Evolutionary conservation across 768 basidiomycete genomes (phyloP).

Genomic region (Podaxis pistillaris): DNA sequence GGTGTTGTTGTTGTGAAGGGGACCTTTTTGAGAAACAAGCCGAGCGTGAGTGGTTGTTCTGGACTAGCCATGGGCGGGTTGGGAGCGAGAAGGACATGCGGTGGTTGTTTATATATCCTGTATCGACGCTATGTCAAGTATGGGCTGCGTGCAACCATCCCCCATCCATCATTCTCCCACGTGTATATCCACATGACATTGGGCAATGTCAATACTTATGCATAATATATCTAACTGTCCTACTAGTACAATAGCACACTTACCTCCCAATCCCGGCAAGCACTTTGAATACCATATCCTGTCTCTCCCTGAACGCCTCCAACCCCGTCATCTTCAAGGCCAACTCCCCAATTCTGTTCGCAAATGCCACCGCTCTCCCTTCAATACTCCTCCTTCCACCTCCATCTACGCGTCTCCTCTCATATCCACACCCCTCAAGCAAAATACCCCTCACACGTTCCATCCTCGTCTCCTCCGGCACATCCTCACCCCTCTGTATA

Average conservation of each 20-base stretch:
- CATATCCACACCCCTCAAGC: conserved; percentile 50
- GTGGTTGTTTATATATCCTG: too few species aligned
- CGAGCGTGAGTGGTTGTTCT: background rate
- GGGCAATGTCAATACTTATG: background rate
- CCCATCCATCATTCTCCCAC: background rate
- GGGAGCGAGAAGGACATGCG: too few species aligned
- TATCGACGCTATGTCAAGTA: too few species aligned
- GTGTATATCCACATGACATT: background rate
- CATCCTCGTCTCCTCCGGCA: conserved; percentile 45
- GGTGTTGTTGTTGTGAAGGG: background rate
- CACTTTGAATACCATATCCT: conserved; percentile 69
- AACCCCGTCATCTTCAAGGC: conserved; percentile 70
- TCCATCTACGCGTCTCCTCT: conserved; percentile 26
- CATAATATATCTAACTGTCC: background rate
- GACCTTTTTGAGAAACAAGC: background rate
- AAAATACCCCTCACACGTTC: conserved; percentile 60
- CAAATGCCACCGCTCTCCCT: conserved; percentile 67
- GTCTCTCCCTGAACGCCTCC: conserved; percentile 69
- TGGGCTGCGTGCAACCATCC: background rate
- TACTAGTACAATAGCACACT: background rate
- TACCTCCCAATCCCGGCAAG: conserved; percentile 45
- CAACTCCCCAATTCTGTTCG: conserved; percentile 75
- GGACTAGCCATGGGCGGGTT: background rate
- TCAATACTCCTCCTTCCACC: conserved; percentile 51
- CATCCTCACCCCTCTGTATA: conserved; percentile 32